Percentiles rank a stretch among this genome's conserved stretches.
Evolutionary conservation across 2,329 filamentous ascomycete genomes (phyloP).

Genomic region (Penicillium polonicum): DNA sequence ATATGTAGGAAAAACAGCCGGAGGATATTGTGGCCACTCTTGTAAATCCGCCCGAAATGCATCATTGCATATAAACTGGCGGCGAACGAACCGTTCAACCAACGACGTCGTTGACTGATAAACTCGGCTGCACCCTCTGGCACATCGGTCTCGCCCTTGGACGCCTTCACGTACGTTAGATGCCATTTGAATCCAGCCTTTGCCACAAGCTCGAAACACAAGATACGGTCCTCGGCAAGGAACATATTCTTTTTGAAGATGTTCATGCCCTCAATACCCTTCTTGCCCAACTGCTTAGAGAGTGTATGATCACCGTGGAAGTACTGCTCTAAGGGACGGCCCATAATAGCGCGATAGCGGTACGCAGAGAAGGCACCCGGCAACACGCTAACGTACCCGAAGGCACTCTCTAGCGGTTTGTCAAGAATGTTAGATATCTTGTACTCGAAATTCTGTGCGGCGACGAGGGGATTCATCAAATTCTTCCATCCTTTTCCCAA

Average conservation of each 20-base stretch:
- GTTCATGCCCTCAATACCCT: slow-evolving; percentile 99
- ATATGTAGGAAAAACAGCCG: slow-evolving; percentile 98
- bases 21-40: slow-evolving; percentile 90
- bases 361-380: slow-evolving; percentile 98
- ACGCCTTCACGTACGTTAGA: slow-evolving; percentile 94
- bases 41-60: slow-evolving; percentile 97
- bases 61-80: slow-evolving; percentile 93
- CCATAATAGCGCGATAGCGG: slow-evolving; percentile 95
- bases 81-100: slow-evolving; percentile 97
- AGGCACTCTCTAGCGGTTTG: slow-evolving; percentile 91
- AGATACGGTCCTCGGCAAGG: slow-evolving; percentile 98
- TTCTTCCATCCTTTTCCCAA: slow-evolving; percentile 85
- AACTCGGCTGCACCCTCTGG: slow-evolving; percentile 94
- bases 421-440: slow-evolving; percentile 99
- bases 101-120: slow-evolving; percentile 93
- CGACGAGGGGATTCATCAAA: slow-evolving; percentile 87
- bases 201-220: slow-evolving; percentile 96
- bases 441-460: slow-evolving; percentile 97
- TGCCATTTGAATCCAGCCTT: slow-evolving; percentile 99
- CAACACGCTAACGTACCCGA: slow-evolving; percentile 94
- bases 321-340: slow-evolving; percentile 91
- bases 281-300: slow-evolving; percentile 89
- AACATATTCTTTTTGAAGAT: slow-evolving; percentile 99
- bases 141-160: slow-evolving; percentile 98
- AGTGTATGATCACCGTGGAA: slow-evolving; percentile 98